Percentiles rank a stretch among this genome's conserved stretches.
Conservation (phyloP, 257 asterid genomes). For the Ocimum tenuiflorum region DNA sequence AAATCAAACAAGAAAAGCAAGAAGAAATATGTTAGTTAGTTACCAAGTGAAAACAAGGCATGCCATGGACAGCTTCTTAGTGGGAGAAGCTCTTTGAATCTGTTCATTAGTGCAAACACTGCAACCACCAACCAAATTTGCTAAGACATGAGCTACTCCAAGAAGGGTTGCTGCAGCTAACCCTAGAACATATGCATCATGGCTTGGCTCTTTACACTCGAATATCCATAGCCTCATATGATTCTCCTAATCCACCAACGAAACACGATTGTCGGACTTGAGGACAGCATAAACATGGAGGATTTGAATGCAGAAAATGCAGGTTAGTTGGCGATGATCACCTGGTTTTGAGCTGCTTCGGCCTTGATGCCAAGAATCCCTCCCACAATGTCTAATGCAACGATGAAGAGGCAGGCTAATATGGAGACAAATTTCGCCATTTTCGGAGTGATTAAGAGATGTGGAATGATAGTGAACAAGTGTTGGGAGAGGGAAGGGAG, state of each 20-base stretch:
- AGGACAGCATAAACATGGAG: too few species aligned
- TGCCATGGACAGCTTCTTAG: constrained; percentile 49
- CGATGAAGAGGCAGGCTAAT: constrained; percentile 60
- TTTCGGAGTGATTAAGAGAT: constrained; percentile 13
- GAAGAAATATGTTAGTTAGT: too few species aligned
- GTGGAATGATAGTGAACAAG: background rate
- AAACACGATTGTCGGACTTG: too few species aligned
- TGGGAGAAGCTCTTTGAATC: constrained; percentile 44
- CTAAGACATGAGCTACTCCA: constrained; percentile 63
- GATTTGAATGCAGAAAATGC: too few species aligned
- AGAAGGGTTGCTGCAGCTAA: constrained; percentile 62
- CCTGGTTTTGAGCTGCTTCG: constrained; percentile 86
- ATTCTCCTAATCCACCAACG: constrained; percentile 39
- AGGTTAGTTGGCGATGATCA: too few species aligned
- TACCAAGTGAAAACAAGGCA: constrained; percentile 74
- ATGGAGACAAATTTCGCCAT: constrained; percentile 64
- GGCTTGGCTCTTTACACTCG: constrained; percentile 88
- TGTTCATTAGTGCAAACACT: constrained; percentile 42
- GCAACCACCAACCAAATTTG: constrained; percentile 72
- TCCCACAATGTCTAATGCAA: constrained; percentile 58
- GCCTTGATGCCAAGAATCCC: constrained; percentile 87
- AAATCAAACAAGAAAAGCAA: too few species aligned
- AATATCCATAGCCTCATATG: constrained; percentile 74
- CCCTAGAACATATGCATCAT: constrained; percentile 63
- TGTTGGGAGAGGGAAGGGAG: background rate